Evolutionary conservation across 2,329 filamentous ascomycete species (phyloP).

Genomic region (Graphilbum fragrans): DNA sequence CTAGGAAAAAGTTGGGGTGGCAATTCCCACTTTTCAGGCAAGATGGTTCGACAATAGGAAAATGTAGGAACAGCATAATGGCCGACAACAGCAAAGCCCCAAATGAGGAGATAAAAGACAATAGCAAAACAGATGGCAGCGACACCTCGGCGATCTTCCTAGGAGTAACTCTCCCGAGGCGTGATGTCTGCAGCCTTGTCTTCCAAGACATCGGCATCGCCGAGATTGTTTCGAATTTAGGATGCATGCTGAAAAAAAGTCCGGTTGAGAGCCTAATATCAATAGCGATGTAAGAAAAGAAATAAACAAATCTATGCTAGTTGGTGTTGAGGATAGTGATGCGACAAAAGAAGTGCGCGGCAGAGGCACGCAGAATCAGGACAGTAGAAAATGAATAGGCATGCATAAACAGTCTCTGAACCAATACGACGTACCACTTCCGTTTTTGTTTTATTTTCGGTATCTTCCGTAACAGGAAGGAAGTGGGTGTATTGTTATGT

Average conservation of each 20-base stretch:
- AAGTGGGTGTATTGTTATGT: no score
- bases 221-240: background rate
- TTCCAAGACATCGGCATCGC: background rate
- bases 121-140: background rate
- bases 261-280: background rate
- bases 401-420: no score
- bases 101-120: background rate
- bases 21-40: background rate
- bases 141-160: background rate
- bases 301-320: background rate
- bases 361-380: no score
- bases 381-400: no score
- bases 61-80: slow-evolving; percentile 4
- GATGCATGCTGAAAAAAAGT: no score
- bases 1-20: slow-evolving; percentile 10
- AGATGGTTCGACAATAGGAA: slow-evolving; percentile 4
- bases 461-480: no score
- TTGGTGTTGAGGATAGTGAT: no score
- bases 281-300: background rate
- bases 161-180: background rate
- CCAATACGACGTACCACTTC: no score
- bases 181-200: background rate
- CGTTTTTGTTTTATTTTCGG: no score
- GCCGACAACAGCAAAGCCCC: slow-evolving; percentile 1
- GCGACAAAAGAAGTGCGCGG: no score